Conservation (phyloP, 768 basidiomycete species). For the Rubroboletus pulcherrimus region DNA sequence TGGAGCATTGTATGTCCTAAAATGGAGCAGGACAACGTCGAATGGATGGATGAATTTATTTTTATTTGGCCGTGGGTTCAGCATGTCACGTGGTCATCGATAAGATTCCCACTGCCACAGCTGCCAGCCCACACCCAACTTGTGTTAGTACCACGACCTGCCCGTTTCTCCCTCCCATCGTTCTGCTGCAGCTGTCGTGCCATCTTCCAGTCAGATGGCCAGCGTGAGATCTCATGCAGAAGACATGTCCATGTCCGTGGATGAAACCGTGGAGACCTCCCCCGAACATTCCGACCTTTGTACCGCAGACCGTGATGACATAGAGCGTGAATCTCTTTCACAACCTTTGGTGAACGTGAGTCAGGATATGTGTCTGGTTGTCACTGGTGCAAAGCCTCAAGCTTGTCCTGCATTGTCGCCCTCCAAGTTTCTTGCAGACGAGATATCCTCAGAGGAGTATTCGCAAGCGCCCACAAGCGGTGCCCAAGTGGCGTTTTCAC, state of each 20-base stretch:
- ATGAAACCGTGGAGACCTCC: neutral
- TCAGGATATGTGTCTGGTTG: conserved; percentile 32
- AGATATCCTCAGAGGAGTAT: conserved; percentile 6
- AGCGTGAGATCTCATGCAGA: conserved; percentile 9
- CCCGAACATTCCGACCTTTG: neutral
- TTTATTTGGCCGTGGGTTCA: too few species aligned
- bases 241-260: conserved; percentile 3
- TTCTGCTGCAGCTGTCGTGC: neutral
- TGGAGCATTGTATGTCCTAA: conserved; percentile 45
- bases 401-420: conserved; percentile 25
- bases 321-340: conserved; percentile 21
- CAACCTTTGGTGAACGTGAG: conserved; percentile 33
- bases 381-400: conserved; percentile 31
- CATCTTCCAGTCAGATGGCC: conserved; percentile 11
- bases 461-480: conserved; percentile 17
- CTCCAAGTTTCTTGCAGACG: conserved; percentile 18
- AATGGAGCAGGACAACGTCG: neutral
- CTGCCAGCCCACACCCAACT: conserved; percentile 10
- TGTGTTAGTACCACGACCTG: conserved; percentile 27
- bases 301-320: conserved; percentile 8
- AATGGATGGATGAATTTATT: too few species aligned
- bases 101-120: conserved; percentile 25
- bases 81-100: conserved; percentile 23
- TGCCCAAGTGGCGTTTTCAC: conserved; percentile 8
- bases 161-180: conserved; percentile 1